Evolutionary conservation across 257 asterid species (phyloP), one percentile per base, ranked within the genome.

Genomic region (Anisodus tanguticus): DNA sequence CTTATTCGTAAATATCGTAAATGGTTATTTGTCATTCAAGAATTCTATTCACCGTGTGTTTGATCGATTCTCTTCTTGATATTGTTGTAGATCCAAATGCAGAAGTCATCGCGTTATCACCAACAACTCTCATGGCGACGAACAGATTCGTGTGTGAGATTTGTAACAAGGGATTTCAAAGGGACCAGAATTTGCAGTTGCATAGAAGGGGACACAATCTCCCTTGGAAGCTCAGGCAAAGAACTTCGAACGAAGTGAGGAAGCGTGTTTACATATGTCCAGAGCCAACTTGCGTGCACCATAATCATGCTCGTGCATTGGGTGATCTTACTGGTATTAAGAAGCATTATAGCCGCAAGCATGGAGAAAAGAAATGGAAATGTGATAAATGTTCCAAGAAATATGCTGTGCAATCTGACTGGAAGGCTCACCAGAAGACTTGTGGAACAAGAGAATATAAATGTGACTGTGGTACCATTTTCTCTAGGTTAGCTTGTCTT

Each of bases 291-390:
- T 95, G 98, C 58, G 92, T 93, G 83, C 98, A 95, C 87, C 97
- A 95, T 78, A 90, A 90, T 70, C 93, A 95, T 0, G 89, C 88
- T 3, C 92, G 97, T 2, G 98, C 98, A 4, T 83, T 95, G 3
- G 98, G 98, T 10, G 98, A 95, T 63, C 95, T 95, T 2, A 93
- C 98, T 0, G 98, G 98, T n/a, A 95, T 95, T 86, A 95, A 95
- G 92, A 95, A 95, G 83, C 98, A 95, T 57, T 95, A 86, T 15
- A 92, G 98, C 77, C 81, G 98, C 22, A 95, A 95, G 76, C 98
- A 95, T 54, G 98, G 98, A 0, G 98, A 95, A 90, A 95, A 95
- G 89, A 95, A 95, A 81, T 95, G 97, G 97, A 95, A 95, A 87
- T 95, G 98, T 78, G 97, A 93, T 45, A 93, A 93, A 67, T 95